Conservation (phyloP, 2,329 filamentous ascomycete genomes). For the Penicillium expansum region DNA sequence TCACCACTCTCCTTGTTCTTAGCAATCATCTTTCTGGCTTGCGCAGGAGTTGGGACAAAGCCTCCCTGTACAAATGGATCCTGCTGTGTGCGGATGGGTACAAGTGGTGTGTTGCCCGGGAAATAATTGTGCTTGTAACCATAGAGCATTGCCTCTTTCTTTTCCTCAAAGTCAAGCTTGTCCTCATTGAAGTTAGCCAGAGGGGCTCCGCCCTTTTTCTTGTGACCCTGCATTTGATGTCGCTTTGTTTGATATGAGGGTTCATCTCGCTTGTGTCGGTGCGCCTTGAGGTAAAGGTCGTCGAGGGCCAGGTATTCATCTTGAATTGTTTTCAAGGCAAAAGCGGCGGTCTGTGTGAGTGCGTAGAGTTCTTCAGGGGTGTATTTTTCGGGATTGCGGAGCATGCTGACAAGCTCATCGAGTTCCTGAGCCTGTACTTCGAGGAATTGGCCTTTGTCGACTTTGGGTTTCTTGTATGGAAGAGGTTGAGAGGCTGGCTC, state of each 20-base stretch:
- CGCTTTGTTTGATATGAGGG: constrained; percentile 38
- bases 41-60: constrained; percentile 45
- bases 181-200: constrained; percentile 19
- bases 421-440: constrained; percentile 31
- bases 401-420: constrained; percentile 37
- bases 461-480: constrained; percentile 35
- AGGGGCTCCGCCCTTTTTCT: constrained; percentile 20
- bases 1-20: constrained; percentile 36
- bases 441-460: constrained; percentile 37
- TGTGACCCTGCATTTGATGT: constrained; percentile 15
- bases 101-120: constrained; percentile 41
- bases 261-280: constrained; percentile 42
- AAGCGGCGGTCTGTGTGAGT: constrained; percentile 54
- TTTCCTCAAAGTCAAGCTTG: constrained; percentile 52
- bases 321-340: constrained; percentile 55
- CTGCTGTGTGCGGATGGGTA: constrained; percentile 36
- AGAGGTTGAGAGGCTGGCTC: constrained; percentile 28
- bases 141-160: constrained; percentile 61
- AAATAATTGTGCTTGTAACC: constrained; percentile 58
- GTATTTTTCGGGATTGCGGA: constrained; percentile 41
- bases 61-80: constrained; percentile 57
- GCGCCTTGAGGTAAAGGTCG: constrained; percentile 48
- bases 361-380: constrained; percentile 54
- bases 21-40: constrained; percentile 40
- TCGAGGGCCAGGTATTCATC: constrained; percentile 56